phyloP scores from a whole-genome alignment of 2,329 filamentous ascomycete species.

The Microcyclospora tardicrescens region DNA sequence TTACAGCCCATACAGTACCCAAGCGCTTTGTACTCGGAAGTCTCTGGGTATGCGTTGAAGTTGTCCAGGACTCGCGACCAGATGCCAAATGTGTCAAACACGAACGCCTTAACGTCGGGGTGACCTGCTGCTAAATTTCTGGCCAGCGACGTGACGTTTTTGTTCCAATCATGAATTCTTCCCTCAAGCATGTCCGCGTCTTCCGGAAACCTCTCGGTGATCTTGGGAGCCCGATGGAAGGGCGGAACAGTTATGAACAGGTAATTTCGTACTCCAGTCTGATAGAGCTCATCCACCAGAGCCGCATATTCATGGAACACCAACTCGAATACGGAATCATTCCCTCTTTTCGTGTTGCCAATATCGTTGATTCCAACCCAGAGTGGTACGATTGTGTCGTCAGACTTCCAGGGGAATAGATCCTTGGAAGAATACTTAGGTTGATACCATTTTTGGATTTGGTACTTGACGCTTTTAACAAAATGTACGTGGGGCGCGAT shows the following conservation, averaged over 20 bases:
- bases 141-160: too few species aligned
- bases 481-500: constrained; percentile 38
- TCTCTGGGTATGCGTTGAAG: constrained; percentile 37
- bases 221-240: too few species aligned
- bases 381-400: constrained; percentile 27
- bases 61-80: constrained; percentile 42
- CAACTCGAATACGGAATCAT: constrained; percentile 20
- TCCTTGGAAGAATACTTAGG: constrained; percentile 21
- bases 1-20: too few species aligned
- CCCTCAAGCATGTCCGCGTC: too few species aligned
- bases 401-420: constrained; percentile 26
- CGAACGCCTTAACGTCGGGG: constrained; percentile 35
- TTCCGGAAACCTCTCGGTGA: too few species aligned
- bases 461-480: constrained; percentile 39
- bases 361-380: constrained; percentile 45
- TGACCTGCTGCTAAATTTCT: constrained; percentile 25
- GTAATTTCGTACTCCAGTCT: constrained; percentile 36
- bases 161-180: too few species aligned
- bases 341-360: constrained; percentile 29
- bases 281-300: constrained; percentile 30
- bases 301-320: constrained; percentile 27
- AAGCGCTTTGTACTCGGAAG: constrained; percentile 31
- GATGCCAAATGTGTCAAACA: constrained; percentile 41
- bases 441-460: constrained; percentile 35
- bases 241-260: constrained; percentile 34